Evolutionary conservation across 306 rosid species (phyloP), one percentile per base, ranked within the genome.

Genomic region (Dryas alaskensis): DNA sequence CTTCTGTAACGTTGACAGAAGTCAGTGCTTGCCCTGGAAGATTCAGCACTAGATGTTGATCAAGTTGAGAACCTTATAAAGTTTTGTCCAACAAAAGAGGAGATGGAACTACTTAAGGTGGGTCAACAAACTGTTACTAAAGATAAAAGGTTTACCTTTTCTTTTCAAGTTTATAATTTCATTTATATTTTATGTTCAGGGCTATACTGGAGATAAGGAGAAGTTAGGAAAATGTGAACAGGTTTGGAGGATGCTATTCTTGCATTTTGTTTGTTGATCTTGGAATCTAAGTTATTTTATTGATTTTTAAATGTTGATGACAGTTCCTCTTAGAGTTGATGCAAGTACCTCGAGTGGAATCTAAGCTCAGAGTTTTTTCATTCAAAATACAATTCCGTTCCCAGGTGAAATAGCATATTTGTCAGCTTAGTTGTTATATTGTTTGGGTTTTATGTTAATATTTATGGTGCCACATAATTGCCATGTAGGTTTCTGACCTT

Each of bases 211-310:
- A 77, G 97, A 91, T 58, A 91, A 83, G 85, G 92, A 89, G 80
- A 93, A 88, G 83, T 78, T 91, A 59, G 98, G 98, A 76, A 91
- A 86, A 85, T 93, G 97, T 61, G 98, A 93, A 86, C 97, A 93
- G 98, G 98, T 93, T 76, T 43, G 65, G 53, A 78, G 46, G 60
- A 65, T 77, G 70, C 76, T 55, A 22, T 63, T 69, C 7, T 31
- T 61, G 62, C 50, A 31, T 22, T 40, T n/a, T 60, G 4, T 31
- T 22, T 67, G 11, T 51, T 55, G 52, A 62, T 8, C 7, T 68
- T 76, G 44, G 25, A 57, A 1, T 7, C 6, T 55, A 14, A 40
- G 37, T 50, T 12, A 0, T 37, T 10, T 52, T n/a, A 69, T 17
- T 78, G 4, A 12, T 49, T 1, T 73, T 40, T 57, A n/a, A 69